Evolutionary conservation across 2,329 filamentous ascomycete species (phyloP), one percentile per base, ranked within the genome.

Genomic region (Sclerotinia spermophila): DNA sequence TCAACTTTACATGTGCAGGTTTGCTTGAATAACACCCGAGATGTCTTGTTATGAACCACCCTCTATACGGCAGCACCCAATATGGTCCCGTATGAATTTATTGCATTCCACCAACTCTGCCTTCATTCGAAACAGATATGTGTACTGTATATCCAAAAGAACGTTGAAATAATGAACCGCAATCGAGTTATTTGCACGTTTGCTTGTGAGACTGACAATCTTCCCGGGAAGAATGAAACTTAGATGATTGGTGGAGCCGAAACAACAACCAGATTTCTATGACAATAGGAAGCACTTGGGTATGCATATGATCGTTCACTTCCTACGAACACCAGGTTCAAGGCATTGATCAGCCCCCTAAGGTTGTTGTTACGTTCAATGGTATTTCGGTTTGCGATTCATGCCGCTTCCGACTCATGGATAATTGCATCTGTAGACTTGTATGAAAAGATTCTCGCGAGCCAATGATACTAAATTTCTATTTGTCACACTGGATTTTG

Each of bases 401-500:
- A 27, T 15, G 7, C 15, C 24, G 4, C 33, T 10, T 17, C 35
- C 27, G 13, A 40, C 56, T 38, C 55, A 38, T 19, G 10, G 24
- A 10, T n/a, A 40, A 10, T 15, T 7, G n/a, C 13, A 40, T 40
- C 24, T 38, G 21, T 38, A n/a, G 33, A 0, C 7, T 15, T 38
- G 3, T 17, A 11, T 17, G 3, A n/a, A 11, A 48, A 38, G 11
- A 17, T 15, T 17, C 13, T 38, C 1, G 6, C 0, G 5, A 40
- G 13, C 11, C 1, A 17, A 19, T n/a, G 2, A 35, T 51, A n/a
- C 27, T 3, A 0, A 7, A 1, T 8, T 7, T 27, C 45, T 6
- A 51, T 53, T 30, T 17, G 5, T 27, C 2, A 8, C n/a, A 6
- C 13, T 30, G 2, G 17, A 17, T 3, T 3, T 3, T 53, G n/a